Base-by-base conservation (phyloP, 345 rosid species). In the Brassica juncea region DNA sequence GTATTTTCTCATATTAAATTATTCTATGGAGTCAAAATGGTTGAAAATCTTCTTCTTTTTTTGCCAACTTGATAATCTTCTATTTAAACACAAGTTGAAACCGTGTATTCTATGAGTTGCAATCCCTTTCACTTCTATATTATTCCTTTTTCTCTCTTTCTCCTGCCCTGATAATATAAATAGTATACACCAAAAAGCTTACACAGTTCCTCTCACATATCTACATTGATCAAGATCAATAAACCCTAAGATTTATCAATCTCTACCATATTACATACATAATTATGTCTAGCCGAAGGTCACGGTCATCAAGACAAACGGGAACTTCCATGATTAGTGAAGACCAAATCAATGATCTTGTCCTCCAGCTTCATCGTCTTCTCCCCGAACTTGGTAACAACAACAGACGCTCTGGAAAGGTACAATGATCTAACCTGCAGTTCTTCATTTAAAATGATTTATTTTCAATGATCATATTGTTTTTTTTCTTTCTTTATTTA, bases 321-420 rank as follows among this genome's bases (percentile, higher is more conserved):
- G 88, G 89, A 44, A 72, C 82, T 70, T 86, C 97, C 62, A 88
- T 92, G 82, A 94, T 94, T 84, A 83, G 84, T 4, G 97, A 94
- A 68, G 98, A 92, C 76, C 98, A 94, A 89, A 90, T 94, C 86
- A 84, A 86, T 77, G 97, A 94, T 83, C 97, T 94, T 68, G 92
- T 94, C 69, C 74, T 93, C 69, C 91, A 87, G 85, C 84, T 94
- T 75, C 97, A 92, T 71, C 94, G 89, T 58, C 93, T 94, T 79
- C 91, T 90, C 58, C 97, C 97, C 21, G 94, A 92, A 86, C 84
- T 92, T 78, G 87, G 90, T 25, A 79, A 49, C 11, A 86, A 78
- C 66, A n/a, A 27, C 21, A 82, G 87, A 35, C 86, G 89, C 59
- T 86, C 97, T 9, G 92, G 86, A 76, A 89, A 89, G 93, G 97